Base-by-base conservation (phyloP, 2,329 filamentous ascomycete genomes). In the Xylaria sp. region DNA sequence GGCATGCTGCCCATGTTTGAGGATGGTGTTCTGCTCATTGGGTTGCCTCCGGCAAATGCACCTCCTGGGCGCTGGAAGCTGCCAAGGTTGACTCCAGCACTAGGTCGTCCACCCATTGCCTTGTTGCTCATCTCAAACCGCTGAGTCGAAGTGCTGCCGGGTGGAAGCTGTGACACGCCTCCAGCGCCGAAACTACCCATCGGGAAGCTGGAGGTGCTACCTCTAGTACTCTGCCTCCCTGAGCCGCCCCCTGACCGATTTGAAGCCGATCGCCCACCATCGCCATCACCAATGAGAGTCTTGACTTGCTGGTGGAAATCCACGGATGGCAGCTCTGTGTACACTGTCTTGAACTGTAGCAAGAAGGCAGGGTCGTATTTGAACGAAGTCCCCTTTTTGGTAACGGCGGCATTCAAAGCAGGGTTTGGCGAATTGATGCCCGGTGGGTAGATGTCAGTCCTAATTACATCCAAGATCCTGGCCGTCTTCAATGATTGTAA, bases 291-390 rank as follows among this genome's bases (percentile, higher is more conserved):
- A 73, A 99, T 90, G 81, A 84, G 91, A 86, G 82, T 92, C 91
- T 87, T 95, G 87, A 99, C 90, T 78, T 96, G 94, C 73, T 91
- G 87, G 78, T 97, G 92, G 89, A 97, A 99, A 78, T 98, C 95
- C 52, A 94, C 82, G 0, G 94, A 97, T 15, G 96, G 96, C 83
- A 98, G 97, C 85, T 99, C 96, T 71, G 94, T 97, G 83, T 98
- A 99, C 23, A 97, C 94, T 75, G 89, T 89, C 83, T 98, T 93
- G 86, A 99, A 99, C 79, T 99, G 96, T 36, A 99, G 86, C 82
- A 99, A 85, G 86, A 99, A 99, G 76, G 92, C 91, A 77, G 94
- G 93, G 82, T 98, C 94, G 81, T 99, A 99, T 80, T 97, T 94
- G 85, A 97, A 97, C 51, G 90, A 91, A 80, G 90, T 92, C 69